phyloP scores from a whole-genome alignment of 116 monocot genomes.

The Phalaenopsis hybrid region DNA sequence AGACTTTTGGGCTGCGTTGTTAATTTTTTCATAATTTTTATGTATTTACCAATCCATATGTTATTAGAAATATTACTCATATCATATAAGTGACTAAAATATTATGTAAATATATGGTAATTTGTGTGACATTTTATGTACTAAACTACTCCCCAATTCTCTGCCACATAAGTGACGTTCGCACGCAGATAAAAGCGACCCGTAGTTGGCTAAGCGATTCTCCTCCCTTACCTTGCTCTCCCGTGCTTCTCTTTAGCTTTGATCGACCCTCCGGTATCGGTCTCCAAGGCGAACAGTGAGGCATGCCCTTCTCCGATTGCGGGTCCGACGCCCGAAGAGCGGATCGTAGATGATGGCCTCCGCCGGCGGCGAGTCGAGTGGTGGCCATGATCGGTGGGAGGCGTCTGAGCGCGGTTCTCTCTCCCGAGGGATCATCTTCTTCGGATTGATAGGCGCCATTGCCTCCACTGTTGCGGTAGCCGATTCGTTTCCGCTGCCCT shows the following conservation, averaged over 20 bases:
- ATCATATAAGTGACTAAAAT: too few species aligned
- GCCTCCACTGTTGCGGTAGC: slow-evolving; percentile 18
- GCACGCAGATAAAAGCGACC: background rate
- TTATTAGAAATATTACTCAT: too few species aligned
- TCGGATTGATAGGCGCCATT: slow-evolving; percentile 21
- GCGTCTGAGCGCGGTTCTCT: background rate
- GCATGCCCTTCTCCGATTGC: slow-evolving; percentile 8
- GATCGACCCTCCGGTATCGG: background rate
- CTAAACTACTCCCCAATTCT: background rate
- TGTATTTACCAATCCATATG: too few species aligned
- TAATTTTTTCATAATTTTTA: too few species aligned
- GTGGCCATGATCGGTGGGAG: slow-evolving; percentile 1
- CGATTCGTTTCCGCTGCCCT: background rate
- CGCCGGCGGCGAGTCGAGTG: background rate
- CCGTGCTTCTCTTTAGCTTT: background rate
- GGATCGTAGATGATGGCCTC: slow-evolving; percentile 1
- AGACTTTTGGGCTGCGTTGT: too few species aligned
- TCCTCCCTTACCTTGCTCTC: background rate
- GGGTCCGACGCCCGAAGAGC: background rate
- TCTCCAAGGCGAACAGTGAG: background rate
- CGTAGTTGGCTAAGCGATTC: background rate
- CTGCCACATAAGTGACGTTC: background rate
- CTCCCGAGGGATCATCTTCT: slow-evolving; percentile 12
- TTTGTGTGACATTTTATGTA: too few species aligned
- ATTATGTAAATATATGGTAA: too few species aligned